These are phyloP conservation scores for Panicum miliaceum DNA, from an alignment of 176 grass and related monocot genomes.

Conservation along the genomic window DNA sequence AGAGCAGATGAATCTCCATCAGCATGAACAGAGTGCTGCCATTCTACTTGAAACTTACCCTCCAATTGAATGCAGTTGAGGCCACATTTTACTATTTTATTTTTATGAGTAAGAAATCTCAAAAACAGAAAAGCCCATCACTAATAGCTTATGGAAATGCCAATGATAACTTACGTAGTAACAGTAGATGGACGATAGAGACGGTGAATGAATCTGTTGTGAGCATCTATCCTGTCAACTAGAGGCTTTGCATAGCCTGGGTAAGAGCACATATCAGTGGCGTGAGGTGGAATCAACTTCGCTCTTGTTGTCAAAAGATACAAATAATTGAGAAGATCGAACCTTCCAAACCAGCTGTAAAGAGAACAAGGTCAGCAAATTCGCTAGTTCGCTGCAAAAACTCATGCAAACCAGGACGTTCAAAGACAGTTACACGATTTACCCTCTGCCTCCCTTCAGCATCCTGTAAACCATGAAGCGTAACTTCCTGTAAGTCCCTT, in stretches of 20 bases:
- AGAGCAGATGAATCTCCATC: neutral
- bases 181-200: slow-evolving; percentile 87
- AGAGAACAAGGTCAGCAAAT: slow-evolving; percentile 95
- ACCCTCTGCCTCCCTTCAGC: slow-evolving; percentile 75
- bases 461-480: slow-evolving; percentile 62
- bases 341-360: slow-evolving; percentile 98
- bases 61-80: slow-evolving; percentile 11
- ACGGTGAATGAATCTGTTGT: slow-evolving; percentile 69
- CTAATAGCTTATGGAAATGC: slow-evolving; percentile 5
- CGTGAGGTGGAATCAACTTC: slow-evolving; percentile 12
- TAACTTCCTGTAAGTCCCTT: slow-evolving; percentile 24
- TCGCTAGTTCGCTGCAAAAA: slow-evolving; percentile 75
- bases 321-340: slow-evolving; percentile 16
- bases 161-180: slow-evolving; percentile 67
- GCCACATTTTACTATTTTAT: neutral
- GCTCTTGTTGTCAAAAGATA: neutral
- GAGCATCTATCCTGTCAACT: slow-evolving; percentile 85
- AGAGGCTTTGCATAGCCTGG: slow-evolving; percentile 89
- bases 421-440: slow-evolving; percentile 86
- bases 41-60: slow-evolving; percentile 9
- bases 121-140: slow-evolving; percentile 10
- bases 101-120: slow-evolving; percentile 1
- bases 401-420: slow-evolving; percentile 89
- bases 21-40: neutral
- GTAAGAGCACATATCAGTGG: slow-evolving; percentile 29